Conservation (phyloP, 1,284 basidiomycete species). For the Boletellus dicymbophilus region DNA sequence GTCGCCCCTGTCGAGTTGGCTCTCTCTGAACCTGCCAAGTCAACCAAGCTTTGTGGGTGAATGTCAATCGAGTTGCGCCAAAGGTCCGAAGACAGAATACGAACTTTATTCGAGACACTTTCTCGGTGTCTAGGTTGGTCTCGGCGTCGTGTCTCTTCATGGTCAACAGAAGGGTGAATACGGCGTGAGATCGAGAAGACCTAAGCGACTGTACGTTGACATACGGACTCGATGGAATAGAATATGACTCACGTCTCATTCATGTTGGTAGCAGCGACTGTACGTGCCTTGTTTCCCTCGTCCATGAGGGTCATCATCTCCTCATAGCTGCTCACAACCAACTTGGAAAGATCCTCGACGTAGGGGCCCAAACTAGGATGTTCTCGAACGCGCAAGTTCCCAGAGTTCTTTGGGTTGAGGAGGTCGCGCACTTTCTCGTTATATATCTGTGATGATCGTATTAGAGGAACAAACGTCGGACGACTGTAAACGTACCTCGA, state of each 20-base stretch:
- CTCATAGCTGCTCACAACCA: constrained; percentile 87
- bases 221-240: not conserved
- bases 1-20: constrained; percentile 98
- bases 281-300: constrained; percentile 97
- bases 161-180: constrained; percentile 93
- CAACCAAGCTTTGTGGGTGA: constrained; percentile 67
- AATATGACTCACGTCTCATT: constrained; percentile 85
- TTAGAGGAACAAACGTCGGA: not conserved
- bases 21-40: constrained; percentile 96
- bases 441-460: constrained; percentile 67
- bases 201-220: constrained; percentile 35
- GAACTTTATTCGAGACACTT: constrained; percentile 93
- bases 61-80: constrained; percentile 11
- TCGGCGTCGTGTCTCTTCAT: constrained; percentile 85
- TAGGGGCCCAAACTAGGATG: constrained; percentile 95
- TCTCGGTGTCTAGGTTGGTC: constrained; percentile 91
- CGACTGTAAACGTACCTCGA: constrained; percentile 60
- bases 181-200: constrained; percentile 96
- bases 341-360: constrained; percentile 95
- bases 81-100: constrained; percentile 20
- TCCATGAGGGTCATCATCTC: constrained; percentile 99
- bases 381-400: constrained; percentile 95
- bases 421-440: constrained; percentile 99
- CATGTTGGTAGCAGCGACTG: constrained; percentile 99
- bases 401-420: constrained; percentile 96